Evolutionary conservation across 2,329 filamentous ascomycete genomes (phyloP).

Genomic region (Fonsecaea pugnacius): DNA sequence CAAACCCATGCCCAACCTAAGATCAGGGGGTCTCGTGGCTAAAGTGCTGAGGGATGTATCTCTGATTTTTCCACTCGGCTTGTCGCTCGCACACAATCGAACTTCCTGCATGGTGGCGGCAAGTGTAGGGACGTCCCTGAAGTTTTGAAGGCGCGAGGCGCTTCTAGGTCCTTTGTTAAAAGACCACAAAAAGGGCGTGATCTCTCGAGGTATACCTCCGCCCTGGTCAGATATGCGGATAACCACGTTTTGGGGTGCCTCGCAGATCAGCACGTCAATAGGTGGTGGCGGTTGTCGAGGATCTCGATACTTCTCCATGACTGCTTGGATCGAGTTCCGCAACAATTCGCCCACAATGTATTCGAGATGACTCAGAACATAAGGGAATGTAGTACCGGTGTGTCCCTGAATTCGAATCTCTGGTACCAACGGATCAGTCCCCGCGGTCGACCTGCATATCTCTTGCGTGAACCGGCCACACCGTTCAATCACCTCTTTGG

Average conservation of each 20-base stretch:
- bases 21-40: slow-evolving; percentile 79
- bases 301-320: slow-evolving; percentile 73
- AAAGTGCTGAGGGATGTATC: slow-evolving; percentile 77
- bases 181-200: slow-evolving; percentile 90
- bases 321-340: slow-evolving; percentile 90
- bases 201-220: slow-evolving; percentile 83
- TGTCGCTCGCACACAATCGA: slow-evolving; percentile 37
- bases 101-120: slow-evolving; percentile 88
- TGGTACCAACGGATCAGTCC: slow-evolving; percentile 71
- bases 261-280: slow-evolving; percentile 92
- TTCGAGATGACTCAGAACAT: slow-evolving; percentile 92
- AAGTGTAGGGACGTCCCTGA: slow-evolving; percentile 84
- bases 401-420: slow-evolving; percentile 84
- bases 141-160: slow-evolving; percentile 77
- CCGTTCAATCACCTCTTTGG: slow-evolving; percentile 82
- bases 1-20: slow-evolving; percentile 88
- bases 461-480: slow-evolving; percentile 77
- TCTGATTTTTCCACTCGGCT: slow-evolving; percentile 42
- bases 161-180: slow-evolving; percentile 91
- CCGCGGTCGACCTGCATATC: slow-evolving; percentile 76
- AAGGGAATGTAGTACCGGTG: slow-evolving; percentile 87
- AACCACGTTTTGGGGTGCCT: slow-evolving; percentile 91
- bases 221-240: slow-evolving; percentile 95
- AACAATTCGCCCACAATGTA: slow-evolving; percentile 96
- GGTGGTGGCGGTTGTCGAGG: slow-evolving; percentile 65